Conservation (phyloP, 345 rosid species). For the Isatis tinctoria region DNA sequence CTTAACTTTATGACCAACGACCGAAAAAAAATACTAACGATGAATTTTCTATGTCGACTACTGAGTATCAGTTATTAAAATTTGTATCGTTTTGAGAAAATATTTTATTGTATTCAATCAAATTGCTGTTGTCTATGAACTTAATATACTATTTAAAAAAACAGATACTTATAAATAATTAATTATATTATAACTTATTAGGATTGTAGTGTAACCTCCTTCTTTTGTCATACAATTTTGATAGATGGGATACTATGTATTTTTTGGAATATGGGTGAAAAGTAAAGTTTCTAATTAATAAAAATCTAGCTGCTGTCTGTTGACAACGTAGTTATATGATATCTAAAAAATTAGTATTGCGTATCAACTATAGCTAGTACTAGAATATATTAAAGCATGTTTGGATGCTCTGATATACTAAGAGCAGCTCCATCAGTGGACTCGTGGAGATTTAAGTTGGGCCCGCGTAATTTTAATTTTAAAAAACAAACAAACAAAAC, state of each 20-base stretch:
- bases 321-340: not conserved
- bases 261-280: not conserved
- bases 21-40: not conserved
- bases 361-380: no score
- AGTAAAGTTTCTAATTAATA: not conserved
- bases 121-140: not conserved
- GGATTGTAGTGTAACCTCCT: not conserved
- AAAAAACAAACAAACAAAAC: no score
- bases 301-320: not conserved
- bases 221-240: not conserved
- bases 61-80: not conserved
- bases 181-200: not conserved
- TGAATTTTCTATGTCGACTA: not conserved
- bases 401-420: no score
- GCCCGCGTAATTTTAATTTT: no score
- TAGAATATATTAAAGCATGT: no score
- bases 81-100: not conserved
- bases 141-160: not conserved
- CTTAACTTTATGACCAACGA: slow-evolving; percentile 16
- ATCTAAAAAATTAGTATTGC: not conserved
- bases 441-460: no score
- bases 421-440: no score
- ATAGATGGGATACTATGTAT: not conserved
- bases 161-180: not conserved
- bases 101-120: not conserved